A percentile compares a stretch with the other conserved stretches of the same genome.
Evolutionary conservation across 2,329 filamentous ascomycete genomes (phyloP).

Genomic region (Lizonia empirigonia): DNA sequence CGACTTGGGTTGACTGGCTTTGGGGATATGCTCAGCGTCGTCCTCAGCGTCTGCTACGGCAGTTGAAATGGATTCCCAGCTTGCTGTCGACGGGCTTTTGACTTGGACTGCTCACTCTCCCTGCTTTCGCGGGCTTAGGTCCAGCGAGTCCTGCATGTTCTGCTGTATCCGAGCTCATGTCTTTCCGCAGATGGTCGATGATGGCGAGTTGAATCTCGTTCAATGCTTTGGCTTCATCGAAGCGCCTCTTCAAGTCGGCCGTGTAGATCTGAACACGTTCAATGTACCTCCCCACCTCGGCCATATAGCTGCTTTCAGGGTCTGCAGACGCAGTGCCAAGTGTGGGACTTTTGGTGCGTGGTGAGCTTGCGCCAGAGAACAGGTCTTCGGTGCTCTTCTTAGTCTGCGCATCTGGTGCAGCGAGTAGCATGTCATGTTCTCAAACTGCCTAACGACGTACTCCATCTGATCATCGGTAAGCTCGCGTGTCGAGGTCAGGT

Average conservation of each 20-base stretch:
- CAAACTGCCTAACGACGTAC: slow-evolving; percentile 41
- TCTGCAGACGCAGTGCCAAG: slow-evolving; percentile 3
- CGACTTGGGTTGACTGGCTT: slow-evolving; percentile 1
- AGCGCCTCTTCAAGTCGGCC: slow-evolving; percentile 33
- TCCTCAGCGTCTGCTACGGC: slow-evolving; percentile 2
- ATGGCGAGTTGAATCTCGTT: slow-evolving; percentile 42
- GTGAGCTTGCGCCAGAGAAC: slow-evolving; percentile 21
- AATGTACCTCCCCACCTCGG: slow-evolving; percentile 36
- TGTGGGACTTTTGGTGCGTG: slow-evolving; percentile 4
- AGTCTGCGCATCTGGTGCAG: slow-evolving; percentile 33
- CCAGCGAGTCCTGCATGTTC: slow-evolving; percentile 18
- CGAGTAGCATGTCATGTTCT: slow-evolving; percentile 39
- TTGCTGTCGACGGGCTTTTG: slow-evolving; percentile 1
- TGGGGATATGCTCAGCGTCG: neutral
- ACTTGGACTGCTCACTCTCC: slow-evolving; percentile 1
- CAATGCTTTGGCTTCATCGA: slow-evolving; percentile 43
- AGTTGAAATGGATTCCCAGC: slow-evolving; percentile 12
- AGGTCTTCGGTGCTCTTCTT: slow-evolving; percentile 27
- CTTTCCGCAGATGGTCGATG: slow-evolving; percentile 36
- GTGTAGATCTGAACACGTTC: slow-evolving; percentile 34
- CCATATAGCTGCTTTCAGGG: slow-evolving; percentile 29
- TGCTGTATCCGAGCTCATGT: slow-evolving; percentile 28
- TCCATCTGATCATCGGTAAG: slow-evolving; percentile 44
- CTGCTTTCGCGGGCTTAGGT: neutral
- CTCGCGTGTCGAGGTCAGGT: slow-evolving; percentile 37